A percentile compares a stretch with the other conserved stretches of the same genome.
Evolutionary conservation across 2,329 filamentous ascomycete species (phyloP).

Genomic region (Arthrobotrys iridis): DNA sequence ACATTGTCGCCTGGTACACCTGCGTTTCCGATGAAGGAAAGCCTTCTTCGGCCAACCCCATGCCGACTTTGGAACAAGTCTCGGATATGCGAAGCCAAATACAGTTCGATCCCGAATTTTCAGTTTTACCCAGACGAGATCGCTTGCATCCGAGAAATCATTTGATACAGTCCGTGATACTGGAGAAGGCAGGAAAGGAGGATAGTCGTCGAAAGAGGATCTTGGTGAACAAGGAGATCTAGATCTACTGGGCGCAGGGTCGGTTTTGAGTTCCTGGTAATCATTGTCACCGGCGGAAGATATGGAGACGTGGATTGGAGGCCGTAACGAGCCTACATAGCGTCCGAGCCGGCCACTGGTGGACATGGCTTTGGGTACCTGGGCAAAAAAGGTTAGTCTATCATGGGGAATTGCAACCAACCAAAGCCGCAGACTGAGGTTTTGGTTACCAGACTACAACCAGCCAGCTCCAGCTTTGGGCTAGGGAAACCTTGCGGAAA

Average conservation of each 20-base stretch:
- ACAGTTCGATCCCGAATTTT: constrained; percentile 41
- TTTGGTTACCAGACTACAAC: too few species aligned
- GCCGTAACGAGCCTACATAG: constrained; percentile 35
- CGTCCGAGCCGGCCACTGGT: constrained; percentile 48
- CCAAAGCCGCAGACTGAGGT: too few species aligned
- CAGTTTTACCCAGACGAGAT: constrained; percentile 38
- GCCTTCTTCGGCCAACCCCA: constrained; percentile 29
- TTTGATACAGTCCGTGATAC: constrained; percentile 38
- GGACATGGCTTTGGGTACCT: constrained; percentile 27
- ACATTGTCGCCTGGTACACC: constrained; percentile 47
- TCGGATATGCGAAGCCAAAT: constrained; percentile 32
- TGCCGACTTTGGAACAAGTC: constrained; percentile 22
- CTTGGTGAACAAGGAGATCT: constrained; percentile 39
- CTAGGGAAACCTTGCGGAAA: too few species aligned
- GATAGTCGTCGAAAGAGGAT: constrained; percentile 44
- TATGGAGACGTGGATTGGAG: constrained; percentile 45
- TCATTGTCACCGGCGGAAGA: constrained; percentile 40
- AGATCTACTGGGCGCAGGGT: constrained; percentile 30
- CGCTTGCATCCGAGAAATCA: constrained; percentile 37
- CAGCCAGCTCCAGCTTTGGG: too few species aligned
- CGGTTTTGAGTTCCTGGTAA: constrained; percentile 48
- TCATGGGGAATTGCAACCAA: too few species aligned
- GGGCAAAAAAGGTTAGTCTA: background rate
- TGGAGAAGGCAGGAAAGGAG: constrained; percentile 31
- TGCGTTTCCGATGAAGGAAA: constrained; percentile 32